Conservation (phyloP, 1,284 basidiomycete species). For the Trametes pubescens region DNA sequence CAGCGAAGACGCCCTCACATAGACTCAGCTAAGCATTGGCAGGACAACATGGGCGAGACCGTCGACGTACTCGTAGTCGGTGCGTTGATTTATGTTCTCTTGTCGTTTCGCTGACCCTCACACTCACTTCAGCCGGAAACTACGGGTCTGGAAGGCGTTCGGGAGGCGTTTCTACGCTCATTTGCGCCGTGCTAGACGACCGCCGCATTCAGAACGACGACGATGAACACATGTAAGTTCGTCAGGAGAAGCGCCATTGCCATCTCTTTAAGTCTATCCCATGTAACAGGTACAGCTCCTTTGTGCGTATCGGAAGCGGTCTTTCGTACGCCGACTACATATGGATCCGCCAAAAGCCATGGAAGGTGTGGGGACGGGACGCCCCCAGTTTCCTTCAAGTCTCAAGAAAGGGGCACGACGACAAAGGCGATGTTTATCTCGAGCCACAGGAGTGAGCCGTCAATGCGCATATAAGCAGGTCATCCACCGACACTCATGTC, state of each 20-base stretch:
- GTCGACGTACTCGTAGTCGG: conserved; percentile 90
- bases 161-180: conserved; percentile 81
- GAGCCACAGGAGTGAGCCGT: conserved; percentile 76
- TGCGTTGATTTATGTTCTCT: conserved; percentile 44
- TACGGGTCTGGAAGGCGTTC: conserved; percentile 78
- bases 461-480: conserved; percentile 7
- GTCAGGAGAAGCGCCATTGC: not conserved
- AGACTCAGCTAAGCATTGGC: conserved; percentile 12
- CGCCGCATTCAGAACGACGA: conserved; percentile 57
- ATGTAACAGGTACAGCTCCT: conserved; percentile 69
- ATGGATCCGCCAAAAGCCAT: conserved; percentile 79
- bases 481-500: conserved; percentile 12
- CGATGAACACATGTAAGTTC: conserved; percentile 66
- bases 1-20: conserved; percentile 15
- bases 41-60: conserved; percentile 91
- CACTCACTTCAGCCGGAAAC: conserved; percentile 62
- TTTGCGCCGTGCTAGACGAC: conserved; percentile 83
- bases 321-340: conserved; percentile 85
- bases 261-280: no score
- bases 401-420: conserved; percentile 67
- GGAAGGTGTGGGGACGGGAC: conserved; percentile 77
- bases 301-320: conserved; percentile 89
- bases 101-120: no score
- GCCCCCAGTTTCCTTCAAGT: conserved; percentile 69
- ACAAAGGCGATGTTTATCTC: conserved; percentile 84